Conservation (phyloP, 345 rosid genomes). For the Psidium guajava region DNA sequence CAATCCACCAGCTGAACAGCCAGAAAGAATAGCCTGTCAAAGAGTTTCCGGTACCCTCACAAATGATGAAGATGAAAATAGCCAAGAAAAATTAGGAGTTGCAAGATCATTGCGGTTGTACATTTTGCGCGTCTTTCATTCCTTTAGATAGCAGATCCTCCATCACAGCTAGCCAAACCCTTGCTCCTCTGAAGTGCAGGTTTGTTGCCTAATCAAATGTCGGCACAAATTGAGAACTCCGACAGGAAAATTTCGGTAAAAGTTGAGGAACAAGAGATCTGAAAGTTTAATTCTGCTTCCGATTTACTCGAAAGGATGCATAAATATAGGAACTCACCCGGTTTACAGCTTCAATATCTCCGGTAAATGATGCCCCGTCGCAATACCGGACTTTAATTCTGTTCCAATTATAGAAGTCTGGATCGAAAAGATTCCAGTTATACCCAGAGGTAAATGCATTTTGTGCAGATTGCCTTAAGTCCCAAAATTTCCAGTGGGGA, state of each 20-base stretch:
- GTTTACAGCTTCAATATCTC: conserved; percentile 64
- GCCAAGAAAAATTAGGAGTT: neutral
- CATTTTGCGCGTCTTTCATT: conserved; percentile 74
- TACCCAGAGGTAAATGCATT: neutral
- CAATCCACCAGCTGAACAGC: conserved; percentile 99
- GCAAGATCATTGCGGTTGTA: conserved; percentile 4
- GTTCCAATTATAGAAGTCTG: conserved; percentile 92
- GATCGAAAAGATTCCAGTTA: neutral
- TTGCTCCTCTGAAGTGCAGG: conserved; percentile 93
- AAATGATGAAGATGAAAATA: neutral
- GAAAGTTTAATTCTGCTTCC: neutral
- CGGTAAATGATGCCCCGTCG: conserved; percentile 90
- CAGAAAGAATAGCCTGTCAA: conserved; percentile 76
- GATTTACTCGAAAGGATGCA: neutral
- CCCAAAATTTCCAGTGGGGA: neutral
- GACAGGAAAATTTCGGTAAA: neutral
- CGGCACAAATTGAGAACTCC: neutral
- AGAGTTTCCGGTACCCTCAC: neutral
- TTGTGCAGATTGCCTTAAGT: neutral
- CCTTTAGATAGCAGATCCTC: conserved; percentile 74
- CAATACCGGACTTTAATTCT: conserved; percentile 87
- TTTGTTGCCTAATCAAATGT: conserved; percentile 60
- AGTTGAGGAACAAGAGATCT: neutral
- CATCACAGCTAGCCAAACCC: conserved; percentile 75
- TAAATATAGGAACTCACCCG: conserved; percentile 37